phyloP scores from a whole-genome alignment of 306 rosid species.

The Acacia confusa region DNA sequence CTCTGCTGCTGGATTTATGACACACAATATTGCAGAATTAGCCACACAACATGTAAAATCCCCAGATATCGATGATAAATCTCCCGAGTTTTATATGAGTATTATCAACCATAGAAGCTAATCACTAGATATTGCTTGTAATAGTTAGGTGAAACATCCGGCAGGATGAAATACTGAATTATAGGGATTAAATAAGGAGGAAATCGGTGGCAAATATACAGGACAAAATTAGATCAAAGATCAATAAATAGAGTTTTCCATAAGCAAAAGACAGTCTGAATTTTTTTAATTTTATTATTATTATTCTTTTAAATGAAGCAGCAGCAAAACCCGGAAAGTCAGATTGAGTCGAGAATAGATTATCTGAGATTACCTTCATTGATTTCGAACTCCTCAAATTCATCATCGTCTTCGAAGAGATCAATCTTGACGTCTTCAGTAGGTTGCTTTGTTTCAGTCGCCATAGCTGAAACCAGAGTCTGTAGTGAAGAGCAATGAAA shows the following conservation, averaged over 20 bases:
- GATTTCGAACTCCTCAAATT: constrained; percentile 83
- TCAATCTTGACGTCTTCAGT: constrained; percentile 80
- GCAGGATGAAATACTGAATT: neutral
- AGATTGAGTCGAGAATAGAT: constrained; percentile 8
- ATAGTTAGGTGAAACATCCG: neutral
- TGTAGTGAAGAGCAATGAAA: neutral
- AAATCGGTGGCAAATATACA: neutral
- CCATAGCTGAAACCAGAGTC: constrained; percentile 51
- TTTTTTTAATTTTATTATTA: neutral
- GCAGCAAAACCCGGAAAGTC: neutral
- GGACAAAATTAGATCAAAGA: neutral
- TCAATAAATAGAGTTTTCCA: neutral
- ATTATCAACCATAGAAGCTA: neutral
- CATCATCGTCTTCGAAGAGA: constrained; percentile 87
- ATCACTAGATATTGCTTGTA: neutral
- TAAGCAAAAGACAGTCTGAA: neutral
- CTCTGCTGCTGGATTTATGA: neutral
- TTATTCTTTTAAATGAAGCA: neutral
- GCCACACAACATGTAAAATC: neutral
- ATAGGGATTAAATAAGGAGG: neutral
- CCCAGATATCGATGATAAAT: neutral
- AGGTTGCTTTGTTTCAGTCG: constrained; percentile 61
- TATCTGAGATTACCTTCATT: constrained; percentile 49
- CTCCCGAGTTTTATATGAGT: neutral
- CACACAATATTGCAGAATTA: neutral